phyloP scores from a whole-genome alignment of 2,329 filamentous ascomycete genomes.

The Alternaria atra region DNA sequence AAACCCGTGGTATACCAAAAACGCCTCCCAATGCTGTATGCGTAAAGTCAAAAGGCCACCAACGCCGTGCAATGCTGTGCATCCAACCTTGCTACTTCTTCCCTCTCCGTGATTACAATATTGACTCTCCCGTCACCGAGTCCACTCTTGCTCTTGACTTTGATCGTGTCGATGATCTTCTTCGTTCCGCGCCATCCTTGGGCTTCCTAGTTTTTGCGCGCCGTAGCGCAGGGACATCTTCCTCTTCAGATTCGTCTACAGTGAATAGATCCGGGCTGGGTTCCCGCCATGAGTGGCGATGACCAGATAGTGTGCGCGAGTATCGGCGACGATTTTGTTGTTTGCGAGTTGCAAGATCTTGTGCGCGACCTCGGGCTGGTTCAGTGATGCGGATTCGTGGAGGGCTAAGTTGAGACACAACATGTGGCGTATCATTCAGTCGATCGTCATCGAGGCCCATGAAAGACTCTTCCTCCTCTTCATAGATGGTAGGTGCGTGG shows the following conservation, averaged over 20 bases:
- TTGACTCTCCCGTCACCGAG: slow-evolving; percentile 40
- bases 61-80: slow-evolving; percentile 36
- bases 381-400: slow-evolving; percentile 42
- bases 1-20: slow-evolving; percentile 20
- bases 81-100: slow-evolving; percentile 4
- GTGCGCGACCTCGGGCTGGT: slow-evolving; percentile 49
- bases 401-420: slow-evolving; percentile 40
- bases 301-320: slow-evolving; percentile 50
- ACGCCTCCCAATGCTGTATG: slow-evolving; percentile 32
- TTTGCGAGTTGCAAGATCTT: slow-evolving; percentile 47
- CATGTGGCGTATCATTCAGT: slow-evolving; percentile 41
- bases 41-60: slow-evolving; percentile 13
- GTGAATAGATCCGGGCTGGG: slow-evolving; percentile 55
- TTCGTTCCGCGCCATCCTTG: slow-evolving; percentile 48
- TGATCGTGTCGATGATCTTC: slow-evolving; percentile 44
- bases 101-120: slow-evolving; percentile 28
- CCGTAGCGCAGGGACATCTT: slow-evolving; percentile 36
- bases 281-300: slow-evolving; percentile 54
- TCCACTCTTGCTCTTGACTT: slow-evolving; percentile 39
- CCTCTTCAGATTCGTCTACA: slow-evolving; percentile 53
- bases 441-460: slow-evolving; percentile 50
- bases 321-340: slow-evolving; percentile 41
- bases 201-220: slow-evolving; percentile 43
- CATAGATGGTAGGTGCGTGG: slow-evolving; percentile 37
- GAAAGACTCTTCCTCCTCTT: slow-evolving; percentile 50